Evolutionary conservation across 2,329 filamentous ascomycete species (phyloP).

Genomic region (Cercospora janseana): DNA sequence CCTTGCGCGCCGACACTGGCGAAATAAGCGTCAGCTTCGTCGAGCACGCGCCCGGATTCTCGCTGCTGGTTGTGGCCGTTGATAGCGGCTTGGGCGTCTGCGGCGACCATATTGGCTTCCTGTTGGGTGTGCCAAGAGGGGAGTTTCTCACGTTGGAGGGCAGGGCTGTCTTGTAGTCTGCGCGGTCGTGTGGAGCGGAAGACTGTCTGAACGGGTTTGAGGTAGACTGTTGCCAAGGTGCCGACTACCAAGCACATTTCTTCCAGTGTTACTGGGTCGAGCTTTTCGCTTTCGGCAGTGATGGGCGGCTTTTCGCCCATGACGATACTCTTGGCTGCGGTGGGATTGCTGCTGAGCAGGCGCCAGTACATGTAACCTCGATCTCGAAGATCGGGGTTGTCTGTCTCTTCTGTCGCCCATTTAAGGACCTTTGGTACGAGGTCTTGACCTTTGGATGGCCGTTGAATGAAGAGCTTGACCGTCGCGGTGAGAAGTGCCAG

Average conservation of each 20-base stretch:
- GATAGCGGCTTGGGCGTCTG: constrained; percentile 62
- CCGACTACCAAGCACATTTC: constrained; percentile 97
- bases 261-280: constrained; percentile 86
- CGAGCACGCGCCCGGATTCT: constrained; percentile 47
- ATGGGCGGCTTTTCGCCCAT: constrained; percentile 98
- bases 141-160: constrained; percentile 71
- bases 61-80: constrained; percentile 33
- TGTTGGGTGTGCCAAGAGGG: constrained; percentile 54
- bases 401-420: constrained; percentile 99
- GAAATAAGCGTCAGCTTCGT: constrained; percentile 88
- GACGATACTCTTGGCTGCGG: constrained; percentile 79
- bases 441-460: constrained; percentile 89
- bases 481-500: constrained; percentile 91
- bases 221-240: constrained; percentile 92
- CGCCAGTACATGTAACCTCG: constrained; percentile 99
- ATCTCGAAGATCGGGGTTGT: constrained; percentile 94
- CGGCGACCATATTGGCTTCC: constrained; percentile 30
- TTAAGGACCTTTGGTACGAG: constrained; percentile 93
- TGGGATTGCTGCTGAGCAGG: constrained; percentile 85
- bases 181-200: constrained; percentile 85
- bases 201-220: constrained; percentile 96
- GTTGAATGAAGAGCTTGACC: constrained; percentile 95
- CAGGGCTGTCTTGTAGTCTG: constrained; percentile 76
- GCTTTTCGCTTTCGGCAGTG: constrained; percentile 90
- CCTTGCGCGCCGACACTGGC: constrained; percentile 68